These are phyloP conservation scores for Phylloporus sp. DNA, from an alignment of 768 basidiomycete genomes.

Conservation along the genomic window DNA sequence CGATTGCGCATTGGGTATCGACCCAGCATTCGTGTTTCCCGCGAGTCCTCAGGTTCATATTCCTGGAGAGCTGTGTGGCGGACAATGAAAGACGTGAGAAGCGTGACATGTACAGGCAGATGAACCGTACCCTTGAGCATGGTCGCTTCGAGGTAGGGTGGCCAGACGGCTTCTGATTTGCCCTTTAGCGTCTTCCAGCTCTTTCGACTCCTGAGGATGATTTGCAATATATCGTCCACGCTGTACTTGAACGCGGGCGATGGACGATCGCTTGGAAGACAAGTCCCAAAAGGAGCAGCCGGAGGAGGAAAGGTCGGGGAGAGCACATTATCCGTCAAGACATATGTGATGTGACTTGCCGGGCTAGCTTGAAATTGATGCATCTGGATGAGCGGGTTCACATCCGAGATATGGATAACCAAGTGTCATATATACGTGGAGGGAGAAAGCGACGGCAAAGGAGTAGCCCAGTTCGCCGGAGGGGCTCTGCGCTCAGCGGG, in stretches of 20 bases:
- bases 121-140: constrained; percentile 61
- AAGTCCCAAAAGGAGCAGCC: background rate
- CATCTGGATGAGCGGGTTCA: constrained; percentile 16
- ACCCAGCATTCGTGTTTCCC: constrained; percentile 67
- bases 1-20: constrained; percentile 76
- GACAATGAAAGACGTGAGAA: constrained; percentile 21
- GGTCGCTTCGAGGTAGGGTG: constrained; percentile 71
- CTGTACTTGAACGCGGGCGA: constrained; percentile 20
- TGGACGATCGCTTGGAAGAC: constrained; percentile 10
- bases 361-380: constrained; percentile 2
- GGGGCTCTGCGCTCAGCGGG: background rate
- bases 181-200: constrained; percentile 73
- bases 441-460: constrained; percentile 17
- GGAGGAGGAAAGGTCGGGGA: background rate
- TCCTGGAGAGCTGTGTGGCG: constrained; percentile 51
- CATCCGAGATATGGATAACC: constrained; percentile 1
- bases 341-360: constrained; percentile 5
- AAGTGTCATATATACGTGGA: constrained; percentile 25
- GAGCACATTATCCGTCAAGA: background rate
- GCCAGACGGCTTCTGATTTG: constrained; percentile 69
- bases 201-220: constrained; percentile 64
- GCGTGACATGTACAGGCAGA: constrained; percentile 4
- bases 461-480: constrained; percentile 18
- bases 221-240: constrained; percentile 53
- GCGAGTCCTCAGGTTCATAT: constrained; percentile 68